Conservation (phyloP, 164 flowering plant species). For the Taxillus chinensis region DNA sequence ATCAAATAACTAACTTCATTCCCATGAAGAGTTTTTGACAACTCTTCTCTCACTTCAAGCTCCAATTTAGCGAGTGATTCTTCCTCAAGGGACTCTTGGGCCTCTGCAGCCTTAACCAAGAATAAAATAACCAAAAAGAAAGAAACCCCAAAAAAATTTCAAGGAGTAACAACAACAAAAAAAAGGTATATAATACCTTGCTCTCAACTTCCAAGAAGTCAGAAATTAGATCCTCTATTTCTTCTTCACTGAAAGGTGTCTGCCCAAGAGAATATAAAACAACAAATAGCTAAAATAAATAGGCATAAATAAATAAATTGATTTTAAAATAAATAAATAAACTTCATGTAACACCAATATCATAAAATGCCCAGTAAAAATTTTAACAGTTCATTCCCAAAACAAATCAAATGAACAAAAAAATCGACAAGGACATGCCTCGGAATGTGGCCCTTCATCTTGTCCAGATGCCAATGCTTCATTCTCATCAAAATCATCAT, state of each 20-base stretch:
- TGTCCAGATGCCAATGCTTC: conserved; percentile 32
- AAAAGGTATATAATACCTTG: conserved; percentile 45
- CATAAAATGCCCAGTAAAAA: neutral
- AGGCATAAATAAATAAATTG: neutral
- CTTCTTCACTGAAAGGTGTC: conserved; percentile 77
- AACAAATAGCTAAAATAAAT: neutral
- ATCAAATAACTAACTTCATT: conserved; percentile 50
- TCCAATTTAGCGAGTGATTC: conserved; percentile 81
- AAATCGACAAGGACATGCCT: conserved; percentile 22
- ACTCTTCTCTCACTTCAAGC: conserved; percentile 77
- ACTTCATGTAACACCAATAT: neutral
- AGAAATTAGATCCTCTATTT: conserved; percentile 69
- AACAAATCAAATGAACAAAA: neutral
- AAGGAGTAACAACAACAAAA: conserved; percentile 1
- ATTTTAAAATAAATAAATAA: neutral
- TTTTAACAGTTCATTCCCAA: neutral
- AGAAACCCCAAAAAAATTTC: neutral
- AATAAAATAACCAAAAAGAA: conserved; percentile 17
- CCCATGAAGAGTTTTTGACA: conserved; percentile 52
- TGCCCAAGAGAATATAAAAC: conserved; percentile 15
- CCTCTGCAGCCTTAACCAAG: conserved; percentile 93
- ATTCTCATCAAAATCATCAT: conserved; percentile 42
- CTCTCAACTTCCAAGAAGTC: conserved; percentile 90
- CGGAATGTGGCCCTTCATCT: conserved; percentile 24
- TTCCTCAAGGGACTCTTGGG: conserved; percentile 92